Evolutionary conservation across 1,284 basidiomycete genomes (phyloP).

Genomic region (Sporisorium exsertum): DNA sequence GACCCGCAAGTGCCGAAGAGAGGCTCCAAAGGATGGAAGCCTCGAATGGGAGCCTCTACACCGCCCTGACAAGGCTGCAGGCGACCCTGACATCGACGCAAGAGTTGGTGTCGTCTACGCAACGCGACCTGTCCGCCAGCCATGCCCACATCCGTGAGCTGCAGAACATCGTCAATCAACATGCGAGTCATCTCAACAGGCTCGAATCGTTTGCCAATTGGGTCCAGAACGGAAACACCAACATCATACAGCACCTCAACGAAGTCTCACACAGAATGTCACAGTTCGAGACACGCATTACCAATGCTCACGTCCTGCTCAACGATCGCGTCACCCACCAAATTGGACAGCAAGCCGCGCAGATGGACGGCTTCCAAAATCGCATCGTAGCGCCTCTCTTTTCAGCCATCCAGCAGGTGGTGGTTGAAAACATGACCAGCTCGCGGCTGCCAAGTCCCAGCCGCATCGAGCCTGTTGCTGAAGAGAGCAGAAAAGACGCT

Average conservation of each 20-base stretch:
- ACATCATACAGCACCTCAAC: neutral
- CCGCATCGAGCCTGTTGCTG: neutral
- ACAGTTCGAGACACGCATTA: slow-evolving; percentile 8
- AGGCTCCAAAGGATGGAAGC: slow-evolving; percentile 4
- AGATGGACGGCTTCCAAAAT: slow-evolving; percentile 12
- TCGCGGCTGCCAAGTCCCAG: neutral
- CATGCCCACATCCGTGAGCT: neutral
- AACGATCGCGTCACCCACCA: neutral
- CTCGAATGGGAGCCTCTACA: neutral
- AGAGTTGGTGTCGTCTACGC: slow-evolving; percentile 4
- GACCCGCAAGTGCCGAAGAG: neutral
- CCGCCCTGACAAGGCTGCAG: neutral
- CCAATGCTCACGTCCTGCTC: slow-evolving; percentile 14
- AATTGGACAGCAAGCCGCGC: neutral
- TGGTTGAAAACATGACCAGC: neutral
- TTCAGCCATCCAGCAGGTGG: neutral
- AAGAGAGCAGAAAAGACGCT: neutral
- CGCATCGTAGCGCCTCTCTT: slow-evolving; percentile 8
- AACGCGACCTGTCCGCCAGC: neutral
- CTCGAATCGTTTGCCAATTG: neutral
- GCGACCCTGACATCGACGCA: slow-evolving; percentile 2
- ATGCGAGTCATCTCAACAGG: neutral
- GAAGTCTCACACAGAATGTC: neutral
- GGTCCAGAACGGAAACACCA: slow-evolving; percentile 1
- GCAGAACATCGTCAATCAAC: neutral